Evolutionary conservation across 768 basidiomycete genomes (phyloP).

Genomic region (Mycena leptocephala): DNA sequence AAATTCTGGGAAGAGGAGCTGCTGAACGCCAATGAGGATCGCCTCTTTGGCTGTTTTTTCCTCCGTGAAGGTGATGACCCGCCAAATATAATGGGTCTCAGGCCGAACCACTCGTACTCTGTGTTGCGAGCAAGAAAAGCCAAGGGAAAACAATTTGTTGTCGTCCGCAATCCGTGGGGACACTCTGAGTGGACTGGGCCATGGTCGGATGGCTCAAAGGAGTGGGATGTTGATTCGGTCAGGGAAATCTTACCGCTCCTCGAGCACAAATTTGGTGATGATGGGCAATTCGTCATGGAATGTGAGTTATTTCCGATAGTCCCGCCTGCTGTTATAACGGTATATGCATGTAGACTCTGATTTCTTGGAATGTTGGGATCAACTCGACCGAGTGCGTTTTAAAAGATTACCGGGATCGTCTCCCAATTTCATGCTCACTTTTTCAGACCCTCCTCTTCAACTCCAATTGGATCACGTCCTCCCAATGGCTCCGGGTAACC

Average conservation of each 20-base stretch:
- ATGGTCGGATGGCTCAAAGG: slow-evolving; percentile 65
- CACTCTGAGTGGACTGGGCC: slow-evolving; percentile 60
- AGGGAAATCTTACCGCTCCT: slow-evolving; percentile 52
- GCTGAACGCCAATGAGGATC: slow-evolving; percentile 42
- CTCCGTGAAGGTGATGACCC: no score
- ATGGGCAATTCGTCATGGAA: slow-evolving; percentile 68
- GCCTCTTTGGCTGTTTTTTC: slow-evolving; percentile 47
- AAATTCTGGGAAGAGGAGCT: slow-evolving; percentile 51
- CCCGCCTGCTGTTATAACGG: no score
- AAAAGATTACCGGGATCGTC: rapidly evolving
- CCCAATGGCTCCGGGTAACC: slow-evolving; percentile 44
- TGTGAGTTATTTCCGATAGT: slow-evolving; percentile 42
- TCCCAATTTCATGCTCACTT: neutral
- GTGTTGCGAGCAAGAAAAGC: slow-evolving; percentile 46
- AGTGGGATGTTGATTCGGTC: slow-evolving; percentile 64
- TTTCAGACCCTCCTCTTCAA: slow-evolving; percentile 39
- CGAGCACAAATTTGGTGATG: slow-evolving; percentile 61
- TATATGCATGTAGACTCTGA: slow-evolving; percentile 47
- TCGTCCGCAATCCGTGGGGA: slow-evolving; percentile 52
- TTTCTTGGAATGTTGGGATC: slow-evolving; percentile 59
- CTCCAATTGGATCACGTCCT: slow-evolving; percentile 39
- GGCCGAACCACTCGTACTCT: slow-evolving; percentile 45
- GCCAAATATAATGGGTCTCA: slow-evolving; percentile 21
- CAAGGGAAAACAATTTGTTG: slow-evolving; percentile 47
- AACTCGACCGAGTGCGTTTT: slow-evolving; percentile 51